These are phyloP conservation scores for Bidens hawaiensis DNA, from an alignment of 140 eudicot species.

Conservation along the genomic window DNA sequence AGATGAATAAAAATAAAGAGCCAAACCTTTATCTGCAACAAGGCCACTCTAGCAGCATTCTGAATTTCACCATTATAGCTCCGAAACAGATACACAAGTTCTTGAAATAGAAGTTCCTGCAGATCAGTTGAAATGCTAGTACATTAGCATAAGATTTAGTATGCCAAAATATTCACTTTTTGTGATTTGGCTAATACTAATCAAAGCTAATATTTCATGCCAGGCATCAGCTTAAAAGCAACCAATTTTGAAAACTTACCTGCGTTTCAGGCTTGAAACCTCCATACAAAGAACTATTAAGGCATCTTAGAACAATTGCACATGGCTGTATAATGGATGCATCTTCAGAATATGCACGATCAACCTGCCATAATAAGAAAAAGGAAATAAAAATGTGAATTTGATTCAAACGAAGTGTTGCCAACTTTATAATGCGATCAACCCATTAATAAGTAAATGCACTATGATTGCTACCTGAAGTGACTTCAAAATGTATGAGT, in stretches of 20 bases:
- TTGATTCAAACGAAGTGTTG: not conserved
- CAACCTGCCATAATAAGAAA: constrained; percentile 34
- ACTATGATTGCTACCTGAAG: constrained; percentile 44
- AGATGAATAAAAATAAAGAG: not conserved
- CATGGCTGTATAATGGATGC: constrained; percentile 65
- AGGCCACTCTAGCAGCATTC: constrained; percentile 60
- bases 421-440: not conserved
- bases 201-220: not conserved
- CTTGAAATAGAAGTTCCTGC: constrained; percentile 63
- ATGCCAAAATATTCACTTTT: not conserved
- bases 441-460: constrained; percentile 1
- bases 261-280: constrained; percentile 50
- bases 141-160: not conserved
- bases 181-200: not conserved
- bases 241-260: constrained; percentile 34
- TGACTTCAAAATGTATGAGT: constrained; percentile 49
- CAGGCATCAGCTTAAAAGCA: constrained; percentile 8
- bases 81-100: constrained; percentile 57
- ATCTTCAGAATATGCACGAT: constrained; percentile 51
- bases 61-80: constrained; percentile 54
- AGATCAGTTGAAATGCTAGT: constrained; percentile 4
- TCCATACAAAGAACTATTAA: constrained; percentile 46
- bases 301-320: constrained; percentile 49
- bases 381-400: not conserved
- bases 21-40: constrained; percentile 57